phyloP scores from a whole-genome alignment of 2,329 filamentous ascomycete genomes.

The Pyrenophora teres region DNA sequence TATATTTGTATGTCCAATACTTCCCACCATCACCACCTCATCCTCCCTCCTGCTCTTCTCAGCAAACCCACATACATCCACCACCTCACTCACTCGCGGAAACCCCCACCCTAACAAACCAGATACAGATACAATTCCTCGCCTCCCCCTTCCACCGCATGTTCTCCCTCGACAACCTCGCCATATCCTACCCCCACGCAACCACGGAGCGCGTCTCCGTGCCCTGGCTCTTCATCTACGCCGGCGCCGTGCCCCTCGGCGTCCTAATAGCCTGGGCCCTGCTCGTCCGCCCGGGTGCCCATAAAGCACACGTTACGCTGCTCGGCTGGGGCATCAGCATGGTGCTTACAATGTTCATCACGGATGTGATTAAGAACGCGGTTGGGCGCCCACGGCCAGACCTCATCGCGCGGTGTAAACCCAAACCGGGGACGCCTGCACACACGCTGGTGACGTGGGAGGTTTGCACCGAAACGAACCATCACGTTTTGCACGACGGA shows the following conservation, averaged over 20 bases:
- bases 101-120: slow-evolving; percentile 9
- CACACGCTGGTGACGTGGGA: slow-evolving; percentile 64
- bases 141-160: slow-evolving; percentile 90
- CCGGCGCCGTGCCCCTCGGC: slow-evolving; percentile 71
- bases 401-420: slow-evolving; percentile 84
- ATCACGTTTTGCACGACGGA: slow-evolving; percentile 76
- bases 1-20: slow-evolving; percentile 56
- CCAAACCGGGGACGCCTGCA: slow-evolving; percentile 61
- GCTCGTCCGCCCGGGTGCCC: slow-evolving; percentile 64
- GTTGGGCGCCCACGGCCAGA: slow-evolving; percentile 85
- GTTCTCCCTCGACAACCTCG: slow-evolving; percentile 84
- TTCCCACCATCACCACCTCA: too few species aligned
- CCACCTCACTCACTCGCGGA: neutral
- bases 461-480: slow-evolving; percentile 73
- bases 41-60: too few species aligned
- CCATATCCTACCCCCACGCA: slow-evolving; percentile 86
- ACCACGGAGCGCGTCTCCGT: slow-evolving; percentile 81
- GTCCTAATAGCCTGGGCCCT: slow-evolving; percentile 70
- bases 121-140: slow-evolving; percentile 64
- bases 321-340: slow-evolving; percentile 77
- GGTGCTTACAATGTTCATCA: slow-evolving; percentile 78
- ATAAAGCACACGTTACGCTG: slow-evolving; percentile 84
- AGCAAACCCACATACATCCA: too few species aligned
- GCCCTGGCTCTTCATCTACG: slow-evolving; percentile 77
- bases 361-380: slow-evolving; percentile 84